Conservation (phyloP, 345 rosid genomes). For the Bretschneidera sinensis region DNA sequence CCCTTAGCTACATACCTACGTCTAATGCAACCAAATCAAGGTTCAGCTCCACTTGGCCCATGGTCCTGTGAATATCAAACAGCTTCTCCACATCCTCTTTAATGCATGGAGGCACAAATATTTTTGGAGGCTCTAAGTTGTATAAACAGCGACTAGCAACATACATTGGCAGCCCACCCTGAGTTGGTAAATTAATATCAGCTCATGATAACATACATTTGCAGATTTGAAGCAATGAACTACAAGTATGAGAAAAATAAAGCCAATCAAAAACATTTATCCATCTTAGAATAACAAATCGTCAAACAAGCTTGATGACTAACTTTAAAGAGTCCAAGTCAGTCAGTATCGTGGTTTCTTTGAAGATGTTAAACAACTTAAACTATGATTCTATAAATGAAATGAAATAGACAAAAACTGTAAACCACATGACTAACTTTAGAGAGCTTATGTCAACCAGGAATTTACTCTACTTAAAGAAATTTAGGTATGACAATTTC, state of each 20-base stretch:
- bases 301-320: not conserved
- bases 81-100: constrained; percentile 85
- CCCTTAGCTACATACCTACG: constrained; percentile 44
- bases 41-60: constrained; percentile 89
- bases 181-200: constrained; percentile 6
- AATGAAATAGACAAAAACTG: too few species aligned
- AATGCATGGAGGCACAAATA: constrained; percentile 78
- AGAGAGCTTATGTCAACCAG: too few species aligned
- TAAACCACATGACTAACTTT: too few species aligned
- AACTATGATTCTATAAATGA: too few species aligned
- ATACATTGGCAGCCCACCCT: constrained; percentile 94
- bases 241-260: too few species aligned
- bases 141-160: constrained; percentile 85
- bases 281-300: not conserved
- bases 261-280: not conserved
- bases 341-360: too few species aligned
- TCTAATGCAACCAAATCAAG: constrained; percentile 69
- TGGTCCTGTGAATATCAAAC: constrained; percentile 63
- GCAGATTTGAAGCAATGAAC: not conserved
- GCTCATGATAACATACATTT: not conserved
- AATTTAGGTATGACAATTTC: too few species aligned
- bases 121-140: constrained; percentile 83
- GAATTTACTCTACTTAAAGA: too few species aligned
- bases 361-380: too few species aligned
- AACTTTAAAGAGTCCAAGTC: not conserved